A percentile compares a stretch with the other conserved stretches of the same genome.
Conservation (phyloP, 805 yeast species). For the Metahyphopichia silvanorum region DNA sequence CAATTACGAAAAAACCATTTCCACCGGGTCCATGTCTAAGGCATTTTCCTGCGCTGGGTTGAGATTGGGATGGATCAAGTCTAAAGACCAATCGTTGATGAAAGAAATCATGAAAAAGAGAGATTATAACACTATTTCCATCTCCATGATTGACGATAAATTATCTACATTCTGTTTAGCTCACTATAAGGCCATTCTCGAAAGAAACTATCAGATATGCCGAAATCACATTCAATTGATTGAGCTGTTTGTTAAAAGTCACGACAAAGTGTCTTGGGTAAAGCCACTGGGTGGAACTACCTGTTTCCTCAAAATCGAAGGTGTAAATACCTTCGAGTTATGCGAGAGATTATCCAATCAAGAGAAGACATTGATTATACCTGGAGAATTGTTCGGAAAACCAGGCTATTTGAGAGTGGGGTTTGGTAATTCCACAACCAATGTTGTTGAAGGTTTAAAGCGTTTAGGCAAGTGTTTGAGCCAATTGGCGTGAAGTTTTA, state of each 20-base stretch:
- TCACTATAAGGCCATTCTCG: conserved; percentile 29
- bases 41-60: conserved; percentile 53
- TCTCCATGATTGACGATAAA: conserved; percentile 44
- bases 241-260: conserved; percentile 27
- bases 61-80: conserved; percentile 51
- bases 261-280: conserved; percentile 36
- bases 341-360: conserved; percentile 33
- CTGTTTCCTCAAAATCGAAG: conserved; percentile 32
- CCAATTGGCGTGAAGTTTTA: too few relatives aligned
- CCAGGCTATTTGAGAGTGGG: conserved; percentile 48
- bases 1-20: conserved; percentile 39
- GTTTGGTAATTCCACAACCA: conserved; percentile 40
- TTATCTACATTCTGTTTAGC: conserved; percentile 42
- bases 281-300: conserved; percentile 49
- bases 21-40: conserved; percentile 52
- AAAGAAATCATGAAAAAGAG: conserved; percentile 35
- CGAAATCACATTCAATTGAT: conserved; percentile 31
- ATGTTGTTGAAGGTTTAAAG: conserved; percentile 32
- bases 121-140: conserved; percentile 51
- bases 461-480: conserved; percentile 14
- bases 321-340: conserved; percentile 28
- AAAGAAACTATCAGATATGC: conserved; percentile 41
- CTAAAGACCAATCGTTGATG: conserved; percentile 27
- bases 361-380: conserved; percentile 38
- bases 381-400: conserved; percentile 46